Evolutionary conservation across 208 protist genomes (phyloP), one percentile per base, ranked within the genome.

Genomic region (Crithidia expoeki): DNA sequence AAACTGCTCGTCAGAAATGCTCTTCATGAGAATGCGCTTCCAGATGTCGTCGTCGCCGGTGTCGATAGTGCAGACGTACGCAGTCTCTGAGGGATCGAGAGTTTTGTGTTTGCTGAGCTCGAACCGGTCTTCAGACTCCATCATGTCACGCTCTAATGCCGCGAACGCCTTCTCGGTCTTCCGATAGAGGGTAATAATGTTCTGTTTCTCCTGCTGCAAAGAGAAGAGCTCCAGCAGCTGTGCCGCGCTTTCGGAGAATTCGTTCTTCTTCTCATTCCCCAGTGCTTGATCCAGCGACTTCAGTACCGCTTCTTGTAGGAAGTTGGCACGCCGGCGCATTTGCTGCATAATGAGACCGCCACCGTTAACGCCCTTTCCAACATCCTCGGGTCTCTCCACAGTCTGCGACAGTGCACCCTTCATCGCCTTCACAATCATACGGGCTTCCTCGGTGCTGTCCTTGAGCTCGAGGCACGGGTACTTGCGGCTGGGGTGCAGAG

Each of bases 11-110:
- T 72, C 61, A 10, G 64, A 71, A n/a, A 84, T 76, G 46, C 62
- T 81, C 56, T 55, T 59, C 23, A 71, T 16, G 6, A 85, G 63
- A 4, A 92, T 33, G 6, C 56, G 69, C 57, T 61, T 73, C 88
- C 91, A 96, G 28, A 85, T 70, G 36, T 40, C 57, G 16, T 92
- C 80, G 46, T 90, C 84, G 33, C 88, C 86, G 7, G 79, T 85
- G 67, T 96, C 91, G 34, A 96, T 73, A 1, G 85, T 94, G 67
- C 85, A 93, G 34, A 94, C 81, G 67, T 83, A 94, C 1, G 76
- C 77, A 25, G 73, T 87, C 70, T 94, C 85, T 30, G 76, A 83
- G 21, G 84, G 66, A 34, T 92, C 68, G 28, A 91, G 81, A 16
- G 63, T 67, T 51, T 84, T 81, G 42, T 82, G 71, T 56, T 87